Percentiles rank a stretch among this genome's conserved stretches.
These are phyloP conservation scores for Creolimax fragrantissima DNA, from an alignment of 78 protist species.

Conservation along the genomic window DNA sequence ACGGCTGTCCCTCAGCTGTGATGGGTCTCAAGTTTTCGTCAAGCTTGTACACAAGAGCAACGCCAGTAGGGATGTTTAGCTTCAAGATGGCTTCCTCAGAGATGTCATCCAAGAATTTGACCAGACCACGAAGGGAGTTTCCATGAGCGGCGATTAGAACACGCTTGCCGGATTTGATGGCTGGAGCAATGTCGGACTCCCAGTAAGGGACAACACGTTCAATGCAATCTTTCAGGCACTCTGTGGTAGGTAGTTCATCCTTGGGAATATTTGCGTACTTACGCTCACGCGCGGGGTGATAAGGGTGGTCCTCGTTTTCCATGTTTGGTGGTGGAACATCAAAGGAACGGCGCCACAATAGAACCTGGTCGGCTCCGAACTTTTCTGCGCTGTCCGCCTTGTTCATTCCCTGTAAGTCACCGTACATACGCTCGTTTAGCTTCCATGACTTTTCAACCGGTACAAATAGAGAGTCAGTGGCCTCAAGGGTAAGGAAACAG, in stretches of 20 bases:
- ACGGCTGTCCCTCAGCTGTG: neutral
- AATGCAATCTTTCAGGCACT: constrained; percentile 27
- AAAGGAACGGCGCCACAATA: constrained; percentile 77
- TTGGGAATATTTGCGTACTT: constrained; percentile 31
- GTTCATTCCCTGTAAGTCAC: constrained; percentile 82
- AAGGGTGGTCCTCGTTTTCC: constrained; percentile 37
- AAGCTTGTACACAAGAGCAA: constrained; percentile 8
- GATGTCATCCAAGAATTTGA: constrained; percentile 51
- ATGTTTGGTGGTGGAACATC: constrained; percentile 74
- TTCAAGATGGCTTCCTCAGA: constrained; percentile 45
- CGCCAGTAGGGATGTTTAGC: constrained; percentile 79
- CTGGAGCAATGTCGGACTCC: constrained; percentile 59
- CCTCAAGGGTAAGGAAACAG: constrained; percentile 47
- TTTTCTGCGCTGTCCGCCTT: constrained; percentile 76
- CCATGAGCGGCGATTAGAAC: constrained; percentile 87
- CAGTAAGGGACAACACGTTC: constrained; percentile 69
- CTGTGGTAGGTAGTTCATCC: constrained; percentile 49
- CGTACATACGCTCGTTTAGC: constrained; percentile 88
- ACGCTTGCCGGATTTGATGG: constrained; percentile 58
- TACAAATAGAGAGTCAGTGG: constrained; percentile 30
- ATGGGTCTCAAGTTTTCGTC: constrained; percentile 25
- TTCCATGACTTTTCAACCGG: constrained; percentile 69
- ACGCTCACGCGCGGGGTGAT: constrained; percentile 57
- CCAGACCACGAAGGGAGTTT: constrained; percentile 79
- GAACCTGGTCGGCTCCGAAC: constrained; percentile 70